phyloP scores from a whole-genome alignment of 495 filamentous ascomycete genomes.

The Hypoxylon trugodes region DNA sequence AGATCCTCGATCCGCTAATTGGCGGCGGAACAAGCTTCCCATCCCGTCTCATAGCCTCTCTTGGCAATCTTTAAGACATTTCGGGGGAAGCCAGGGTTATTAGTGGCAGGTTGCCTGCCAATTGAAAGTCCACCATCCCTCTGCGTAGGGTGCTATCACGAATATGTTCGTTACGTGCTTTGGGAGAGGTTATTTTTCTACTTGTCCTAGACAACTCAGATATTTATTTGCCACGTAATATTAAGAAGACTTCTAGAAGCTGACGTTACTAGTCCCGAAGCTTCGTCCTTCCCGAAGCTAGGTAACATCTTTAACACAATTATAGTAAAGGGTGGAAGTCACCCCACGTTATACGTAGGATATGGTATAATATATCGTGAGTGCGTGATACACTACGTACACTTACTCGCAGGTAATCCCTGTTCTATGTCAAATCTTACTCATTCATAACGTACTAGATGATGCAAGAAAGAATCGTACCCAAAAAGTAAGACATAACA shows the following conservation, averaged over 20 bases:
- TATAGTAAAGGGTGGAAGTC: not conserved
- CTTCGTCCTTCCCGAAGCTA: too few relatives aligned
- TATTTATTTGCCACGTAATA: not conserved
- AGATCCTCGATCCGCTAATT: not conserved
- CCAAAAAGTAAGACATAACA: too few relatives aligned
- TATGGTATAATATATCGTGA: too few relatives aligned
- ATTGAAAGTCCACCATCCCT: not conserved
- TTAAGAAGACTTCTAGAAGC: too few relatives aligned
- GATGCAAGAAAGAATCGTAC: too few relatives aligned
- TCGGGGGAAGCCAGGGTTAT: constrained; percentile 21
- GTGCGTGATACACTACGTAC: too few relatives aligned
- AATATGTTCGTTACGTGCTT: not conserved
- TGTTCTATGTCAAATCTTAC: too few relatives aligned
- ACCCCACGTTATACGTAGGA: too few relatives aligned
- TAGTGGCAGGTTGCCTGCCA: constrained; percentile 12
- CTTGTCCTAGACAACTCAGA: constrained; percentile 8
- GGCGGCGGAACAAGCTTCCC: constrained; percentile 22
- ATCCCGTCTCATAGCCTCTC: constrained; percentile 8
- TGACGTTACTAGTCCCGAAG: not conserved
- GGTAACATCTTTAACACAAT: too few relatives aligned
- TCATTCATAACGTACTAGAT: too few relatives aligned
- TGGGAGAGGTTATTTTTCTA: constrained; percentile 9
- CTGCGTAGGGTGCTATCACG: too few relatives aligned
- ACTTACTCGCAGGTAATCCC: too few relatives aligned
- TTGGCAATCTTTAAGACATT: not conserved